Evolutionary conservation across 805 yeast genomes (phyloP).

Genomic region (Novakomyces olei): DNA sequence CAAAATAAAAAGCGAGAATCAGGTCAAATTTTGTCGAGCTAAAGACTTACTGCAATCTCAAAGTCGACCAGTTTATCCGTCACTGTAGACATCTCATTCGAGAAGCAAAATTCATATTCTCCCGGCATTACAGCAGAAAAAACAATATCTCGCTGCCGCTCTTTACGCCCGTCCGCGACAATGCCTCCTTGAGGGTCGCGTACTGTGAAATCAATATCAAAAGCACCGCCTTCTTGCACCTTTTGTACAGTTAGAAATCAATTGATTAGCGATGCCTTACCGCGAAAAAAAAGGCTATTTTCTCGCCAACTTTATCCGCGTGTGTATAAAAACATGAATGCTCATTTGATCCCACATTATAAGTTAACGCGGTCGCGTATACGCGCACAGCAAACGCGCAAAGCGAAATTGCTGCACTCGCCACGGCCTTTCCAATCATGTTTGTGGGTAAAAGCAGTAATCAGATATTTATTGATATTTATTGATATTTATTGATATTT

Average conservation of each 20-base stretch:
- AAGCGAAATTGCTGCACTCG: no score
- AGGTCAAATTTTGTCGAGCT: background rate
- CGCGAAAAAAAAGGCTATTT: conserved; percentile 57
- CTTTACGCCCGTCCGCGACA: conserved; percentile 32
- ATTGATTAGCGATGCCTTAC: conserved; percentile 14
- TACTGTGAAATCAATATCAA: conserved; percentile 49
- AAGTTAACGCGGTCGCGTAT: conserved; percentile 30
- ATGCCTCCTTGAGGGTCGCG: conserved; percentile 33
- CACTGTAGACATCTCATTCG: conserved; percentile 57
- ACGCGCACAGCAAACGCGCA: background rate
- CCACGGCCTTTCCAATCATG: no score
- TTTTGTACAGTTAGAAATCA: background rate
- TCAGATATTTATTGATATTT: no score
- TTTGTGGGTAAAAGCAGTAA: no score
- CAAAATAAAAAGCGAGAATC: background rate
- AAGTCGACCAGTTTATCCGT: conserved; percentile 71
- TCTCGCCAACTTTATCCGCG: conserved; percentile 35
- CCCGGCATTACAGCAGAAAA: conserved; percentile 45
- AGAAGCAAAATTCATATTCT: conserved; percentile 73
- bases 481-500: no score
- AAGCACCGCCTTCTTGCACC: conserved; percentile 53
- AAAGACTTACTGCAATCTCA: conserved; percentile 34
- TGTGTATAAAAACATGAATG: conserved; percentile 48
- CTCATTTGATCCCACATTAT: conserved; percentile 54
- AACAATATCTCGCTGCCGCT: conserved; percentile 61